A percentile compares a stretch with the other conserved stretches of the same genome.
Evolutionary conservation across 305 asterid species (phyloP).

Genomic region (Petunia hybrid): DNA sequence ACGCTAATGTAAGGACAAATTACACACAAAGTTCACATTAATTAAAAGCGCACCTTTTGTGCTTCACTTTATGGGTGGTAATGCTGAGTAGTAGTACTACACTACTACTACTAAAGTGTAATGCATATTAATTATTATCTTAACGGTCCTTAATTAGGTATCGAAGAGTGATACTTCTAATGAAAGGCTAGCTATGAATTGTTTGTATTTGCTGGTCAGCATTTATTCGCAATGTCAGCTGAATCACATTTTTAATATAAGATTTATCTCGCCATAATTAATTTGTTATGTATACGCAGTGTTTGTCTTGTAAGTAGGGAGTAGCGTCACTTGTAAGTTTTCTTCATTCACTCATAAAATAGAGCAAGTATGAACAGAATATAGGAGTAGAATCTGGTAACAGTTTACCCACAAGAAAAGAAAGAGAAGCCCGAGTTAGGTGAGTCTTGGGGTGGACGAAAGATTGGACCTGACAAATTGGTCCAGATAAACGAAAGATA

Average conservation of each 20-base stretch:
- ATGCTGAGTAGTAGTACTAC: too few species aligned
- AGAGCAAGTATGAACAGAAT: not conserved
- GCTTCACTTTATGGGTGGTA: too few species aligned
- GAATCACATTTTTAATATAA: not conserved
- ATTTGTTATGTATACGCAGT: not conserved
- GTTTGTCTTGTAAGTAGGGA: not conserved
- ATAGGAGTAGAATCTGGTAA: not conserved
- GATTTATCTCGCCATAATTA: not conserved
- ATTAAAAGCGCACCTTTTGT: not conserved
- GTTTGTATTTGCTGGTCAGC: too few species aligned
- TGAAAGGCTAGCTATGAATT: too few species aligned
- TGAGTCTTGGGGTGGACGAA: not conserved
- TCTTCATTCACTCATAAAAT: not conserved
- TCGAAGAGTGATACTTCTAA: too few species aligned
- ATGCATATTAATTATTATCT: too few species aligned
- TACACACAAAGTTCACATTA: not conserved
- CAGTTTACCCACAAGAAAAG: not conserved
- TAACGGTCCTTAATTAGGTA: too few species aligned
- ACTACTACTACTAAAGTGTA: too few species aligned
- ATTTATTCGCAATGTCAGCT: not conserved
- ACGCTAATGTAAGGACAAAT: not conserved
- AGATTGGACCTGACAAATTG: not conserved
- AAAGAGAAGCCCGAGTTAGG: not conserved
- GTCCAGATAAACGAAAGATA: not conserved
- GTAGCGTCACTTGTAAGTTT: not conserved